Evolutionary conservation across 225 moss, liverwort and hornwort species (phyloP).

Genomic region (Physcomitrium patens): DNA sequence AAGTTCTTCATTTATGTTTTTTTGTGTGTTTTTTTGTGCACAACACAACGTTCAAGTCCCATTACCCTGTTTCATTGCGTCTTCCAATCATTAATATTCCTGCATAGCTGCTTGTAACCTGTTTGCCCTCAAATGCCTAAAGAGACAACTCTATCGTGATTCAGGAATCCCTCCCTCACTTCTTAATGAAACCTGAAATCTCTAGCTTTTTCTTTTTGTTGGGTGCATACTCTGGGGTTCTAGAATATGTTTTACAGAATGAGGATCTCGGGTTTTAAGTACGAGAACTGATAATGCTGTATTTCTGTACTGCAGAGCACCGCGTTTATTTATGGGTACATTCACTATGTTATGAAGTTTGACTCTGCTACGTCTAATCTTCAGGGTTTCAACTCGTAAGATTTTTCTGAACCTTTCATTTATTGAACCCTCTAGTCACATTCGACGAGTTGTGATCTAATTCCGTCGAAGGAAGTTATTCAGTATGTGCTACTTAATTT

Average conservation of each 20-base stretch:
- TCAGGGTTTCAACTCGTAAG: conserved; percentile 79
- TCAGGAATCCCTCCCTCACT: conserved; percentile 5
- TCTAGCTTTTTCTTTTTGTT: background rate
- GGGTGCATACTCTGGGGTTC: no score
- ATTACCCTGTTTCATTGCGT: background rate
- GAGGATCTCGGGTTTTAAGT: background rate
- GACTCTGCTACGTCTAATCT: conserved; percentile 49
- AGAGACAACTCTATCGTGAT: background rate
- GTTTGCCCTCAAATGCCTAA: background rate
- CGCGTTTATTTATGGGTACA: conserved; percentile 77
- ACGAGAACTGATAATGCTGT: conserved; percentile 23
- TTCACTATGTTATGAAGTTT: conserved; percentile 65
- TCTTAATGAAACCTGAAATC: background rate
- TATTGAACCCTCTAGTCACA: no score
- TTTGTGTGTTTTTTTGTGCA: background rate
- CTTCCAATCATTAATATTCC: background rate
- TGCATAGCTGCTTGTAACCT: conserved; percentile 19
- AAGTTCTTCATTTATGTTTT: conserved; percentile 28
- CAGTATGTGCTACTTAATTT: background rate
- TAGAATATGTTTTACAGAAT: no score
- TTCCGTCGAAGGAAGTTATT: no score
- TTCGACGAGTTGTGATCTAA: no score
- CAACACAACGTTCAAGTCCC: background rate
- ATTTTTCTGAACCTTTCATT: background rate
- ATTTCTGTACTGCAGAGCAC: conserved; percentile 57